Evolutionary conservation across 176 grass and related monocot species (phyloP), one percentile per base, ranked within the genome.

Genomic region (Rhynchospora breviuscula): DNA sequence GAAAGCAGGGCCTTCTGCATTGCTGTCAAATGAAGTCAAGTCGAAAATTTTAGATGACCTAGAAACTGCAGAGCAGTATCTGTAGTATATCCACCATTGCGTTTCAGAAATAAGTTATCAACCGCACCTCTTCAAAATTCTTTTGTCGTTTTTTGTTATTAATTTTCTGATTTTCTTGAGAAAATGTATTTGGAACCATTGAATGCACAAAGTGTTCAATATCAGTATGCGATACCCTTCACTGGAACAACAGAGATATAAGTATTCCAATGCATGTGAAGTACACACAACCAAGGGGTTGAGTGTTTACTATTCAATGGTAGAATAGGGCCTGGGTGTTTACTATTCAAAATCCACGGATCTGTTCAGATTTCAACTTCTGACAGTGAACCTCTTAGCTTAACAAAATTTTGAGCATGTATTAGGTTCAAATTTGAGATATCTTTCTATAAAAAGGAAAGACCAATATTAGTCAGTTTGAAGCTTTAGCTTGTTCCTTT

Each of bases 1-100:
- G 25, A 95, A 92, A 73, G 91, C 93, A 87, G 96, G 96, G 3
- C 96, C 91, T 43, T 90, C 85, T 2, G 96, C 89, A 19, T 79
- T 90, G 14, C 85, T 95, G 15, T 85, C 93, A 10, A 86, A 86
- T 19, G 91, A 99, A 0, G 65, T 89, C 19, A 99, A 87, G 67
- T 84, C 48, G 18, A 93, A 85, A 83, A 92, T 99, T 81, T 84
- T 95, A 40, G 69, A 86, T 62, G 91, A 99, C n/a, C 85, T 95
- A n/a, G 92, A 89, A 9, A 84, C 67, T 12, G 93, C 91, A 8
- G 96, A 99, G 0, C 83, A 87, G 18, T 89, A 78, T 69, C 91
- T 98, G 68, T 91, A 91, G 63, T 52, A 58, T 59, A 22, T 35
- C 19, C 46, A 44, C 63, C 33, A 40, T 79, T 31, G 22, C 53